Conservation (phyloP, 2,329 filamentous ascomycete species). For the Fusarium albidum region DNA sequence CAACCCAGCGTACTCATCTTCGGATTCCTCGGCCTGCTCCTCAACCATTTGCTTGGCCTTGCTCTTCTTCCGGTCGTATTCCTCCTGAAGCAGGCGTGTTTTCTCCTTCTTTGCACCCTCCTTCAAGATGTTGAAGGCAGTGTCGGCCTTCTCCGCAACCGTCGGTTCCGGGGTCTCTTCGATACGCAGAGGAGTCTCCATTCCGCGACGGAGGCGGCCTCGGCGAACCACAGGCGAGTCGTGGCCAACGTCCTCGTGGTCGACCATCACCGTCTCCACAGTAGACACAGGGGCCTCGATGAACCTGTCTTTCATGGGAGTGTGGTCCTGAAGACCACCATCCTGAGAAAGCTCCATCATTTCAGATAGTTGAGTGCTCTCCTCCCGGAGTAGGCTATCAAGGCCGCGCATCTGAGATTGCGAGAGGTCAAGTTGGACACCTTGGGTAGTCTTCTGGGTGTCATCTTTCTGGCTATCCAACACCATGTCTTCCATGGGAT, state of each 20-base stretch:
- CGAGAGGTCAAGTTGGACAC: constrained; percentile 63
- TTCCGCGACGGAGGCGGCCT: constrained; percentile 60
- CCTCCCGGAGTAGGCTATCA: constrained; percentile 61
- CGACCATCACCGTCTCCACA: constrained; percentile 69
- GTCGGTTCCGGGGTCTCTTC: constrained; percentile 33
- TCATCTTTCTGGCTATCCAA: constrained; percentile 53
- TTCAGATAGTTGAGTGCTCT: constrained; percentile 71
- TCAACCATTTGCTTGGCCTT: constrained; percentile 87
- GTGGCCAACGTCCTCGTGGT: constrained; percentile 51
- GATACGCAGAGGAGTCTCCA: constrained; percentile 40
- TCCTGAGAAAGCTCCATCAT: constrained; percentile 84
- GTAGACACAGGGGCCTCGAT: constrained; percentile 72
- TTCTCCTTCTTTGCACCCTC: constrained; percentile 67
- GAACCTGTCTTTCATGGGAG: constrained; percentile 75
- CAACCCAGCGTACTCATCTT: constrained; percentile 96
- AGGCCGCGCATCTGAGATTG: constrained; percentile 69
- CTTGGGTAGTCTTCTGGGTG: constrained; percentile 50
- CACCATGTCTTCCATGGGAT: constrained; percentile 59
- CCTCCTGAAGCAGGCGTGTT: constrained; percentile 58
- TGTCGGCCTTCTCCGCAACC: constrained; percentile 31
- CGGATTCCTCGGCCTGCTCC: constrained; percentile 95
- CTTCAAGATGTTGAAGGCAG: constrained; percentile 76
- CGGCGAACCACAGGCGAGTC: constrained; percentile 73
- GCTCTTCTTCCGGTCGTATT: constrained; percentile 86
- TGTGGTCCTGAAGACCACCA: constrained; percentile 75